Evolutionary conservation across 805 yeast genomes (phyloP).

Genomic region (Yarrowia phangngaensis): DNA sequence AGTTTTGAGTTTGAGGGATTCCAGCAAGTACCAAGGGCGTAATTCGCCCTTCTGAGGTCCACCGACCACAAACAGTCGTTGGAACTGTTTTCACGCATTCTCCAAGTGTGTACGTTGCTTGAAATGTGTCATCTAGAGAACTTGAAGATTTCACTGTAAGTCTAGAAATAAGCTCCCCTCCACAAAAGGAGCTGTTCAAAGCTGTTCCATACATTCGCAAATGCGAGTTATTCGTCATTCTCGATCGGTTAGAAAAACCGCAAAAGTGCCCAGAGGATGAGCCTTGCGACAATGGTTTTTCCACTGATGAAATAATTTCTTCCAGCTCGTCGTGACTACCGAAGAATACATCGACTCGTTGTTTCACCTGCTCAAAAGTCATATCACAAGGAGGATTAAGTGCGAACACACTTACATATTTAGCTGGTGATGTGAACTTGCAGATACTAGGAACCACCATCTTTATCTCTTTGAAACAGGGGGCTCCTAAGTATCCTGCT

Average conservation of each 20-base stretch:
- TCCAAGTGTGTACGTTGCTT: constrained; percentile 16
- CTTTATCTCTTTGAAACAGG: constrained; percentile 15
- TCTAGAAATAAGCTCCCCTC: constrained; percentile 16
- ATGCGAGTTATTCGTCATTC: constrained; percentile 15
- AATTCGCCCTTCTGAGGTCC: constrained; percentile 8
- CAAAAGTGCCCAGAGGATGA: neutral
- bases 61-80: constrained; percentile 9
- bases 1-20: constrained; percentile 9
- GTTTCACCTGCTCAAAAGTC: constrained; percentile 1
- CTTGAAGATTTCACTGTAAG: neutral
- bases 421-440: constrained; percentile 22
- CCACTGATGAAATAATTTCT: constrained; percentile 8
- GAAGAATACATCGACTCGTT: constrained; percentile 8
- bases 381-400: constrained; percentile 6
- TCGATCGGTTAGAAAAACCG: constrained; percentile 9
- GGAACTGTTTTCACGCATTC: neutral
- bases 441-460: constrained; percentile 1
- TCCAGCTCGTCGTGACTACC: constrained; percentile 8
- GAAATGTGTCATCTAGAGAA: constrained; percentile 2
- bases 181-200: constrained; percentile 11
- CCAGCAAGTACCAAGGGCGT: constrained; percentile 11
- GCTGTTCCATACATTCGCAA: constrained; percentile 21
- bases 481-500: constrained; percentile 11
- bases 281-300: constrained; percentile 12
- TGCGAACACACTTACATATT: constrained; percentile 16